A percentile compares a stretch with the other conserved stretches of the same genome.
These are phyloP conservation scores for Knufia fluminis DNA, from an alignment of 2,329 filamentous ascomycete species.

Conservation along the genomic window DNA sequence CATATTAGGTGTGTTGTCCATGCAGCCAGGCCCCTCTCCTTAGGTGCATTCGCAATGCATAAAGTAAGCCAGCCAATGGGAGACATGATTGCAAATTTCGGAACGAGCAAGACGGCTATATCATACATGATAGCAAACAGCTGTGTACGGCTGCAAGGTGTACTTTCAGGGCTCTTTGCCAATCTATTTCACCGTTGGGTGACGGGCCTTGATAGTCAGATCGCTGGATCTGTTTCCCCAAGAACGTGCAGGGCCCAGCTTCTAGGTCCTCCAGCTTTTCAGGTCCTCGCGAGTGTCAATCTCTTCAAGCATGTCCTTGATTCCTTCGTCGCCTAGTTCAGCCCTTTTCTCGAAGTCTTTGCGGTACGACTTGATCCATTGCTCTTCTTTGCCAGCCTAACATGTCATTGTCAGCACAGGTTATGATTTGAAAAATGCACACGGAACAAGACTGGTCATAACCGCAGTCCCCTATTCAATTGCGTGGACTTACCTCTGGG, in stretches of 20 bases:
- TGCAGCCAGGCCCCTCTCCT: not conserved
- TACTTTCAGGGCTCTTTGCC: no score
- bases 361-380: conserved; percentile 18
- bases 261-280: no score
- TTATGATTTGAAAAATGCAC: not conserved
- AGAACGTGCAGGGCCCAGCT: no score
- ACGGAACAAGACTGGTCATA: not conserved
- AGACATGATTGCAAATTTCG: not conserved
- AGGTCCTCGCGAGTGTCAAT: conserved; percentile 12
- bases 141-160: no score
- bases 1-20: no score
- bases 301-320: conserved; percentile 13
- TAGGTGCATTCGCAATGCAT: not conserved
- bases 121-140: no score
- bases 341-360: conserved; percentile 17
- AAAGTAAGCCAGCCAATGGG: not conserved
- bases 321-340: conserved; percentile 10
- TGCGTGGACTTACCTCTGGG: conserved; percentile 15
- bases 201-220: not conserved
- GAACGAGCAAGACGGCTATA: not conserved
- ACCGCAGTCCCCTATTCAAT: not conserved
- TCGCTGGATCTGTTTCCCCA: no score
- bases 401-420: not conserved
- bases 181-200: not conserved
- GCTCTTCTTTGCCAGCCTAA: conserved; percentile 17